These are phyloP conservation scores for Ascobolus immersus DNA, from an alignment of 495 filamentous ascomycete genomes.

Conservation along the genomic window DNA sequence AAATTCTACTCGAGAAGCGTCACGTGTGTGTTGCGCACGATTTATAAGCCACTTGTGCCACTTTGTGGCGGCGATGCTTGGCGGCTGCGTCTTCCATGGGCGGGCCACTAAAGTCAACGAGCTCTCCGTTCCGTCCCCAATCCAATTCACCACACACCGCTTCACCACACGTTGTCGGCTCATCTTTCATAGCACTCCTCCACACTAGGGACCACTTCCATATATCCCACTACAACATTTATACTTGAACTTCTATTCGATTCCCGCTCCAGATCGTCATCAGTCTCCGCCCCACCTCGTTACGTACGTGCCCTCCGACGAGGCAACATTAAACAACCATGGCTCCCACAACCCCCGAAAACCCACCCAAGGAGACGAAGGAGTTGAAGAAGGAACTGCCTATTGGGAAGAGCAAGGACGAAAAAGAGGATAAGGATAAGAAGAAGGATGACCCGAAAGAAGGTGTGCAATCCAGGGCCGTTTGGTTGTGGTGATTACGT, in stretches of 20 bases:
- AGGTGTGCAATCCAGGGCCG: slow-evolving; percentile 19
- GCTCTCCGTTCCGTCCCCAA: slow-evolving; percentile 1
- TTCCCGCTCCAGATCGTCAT: background rate
- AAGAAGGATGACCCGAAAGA: slow-evolving; percentile 24
- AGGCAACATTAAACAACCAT: slow-evolving; percentile 46
- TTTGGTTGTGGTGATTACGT: slow-evolving; percentile 9
- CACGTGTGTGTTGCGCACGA: too few relatives aligned
- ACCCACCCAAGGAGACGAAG: slow-evolving; percentile 32
- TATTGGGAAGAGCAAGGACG: slow-evolving; percentile 50
- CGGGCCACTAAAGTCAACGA: too few relatives aligned
- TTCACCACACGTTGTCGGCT: slow-evolving; percentile 4
- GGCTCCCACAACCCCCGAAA: slow-evolving; percentile 66
- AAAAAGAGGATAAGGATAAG: slow-evolving; percentile 26
- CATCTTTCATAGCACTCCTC: slow-evolving; percentile 4
- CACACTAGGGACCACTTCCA: background rate
- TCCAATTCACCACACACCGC: slow-evolving; percentile 7
- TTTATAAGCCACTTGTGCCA: too few relatives aligned
- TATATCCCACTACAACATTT: slow-evolving; percentile 3
- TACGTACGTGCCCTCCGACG: slow-evolving; percentile 62
- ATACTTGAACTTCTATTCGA: background rate
- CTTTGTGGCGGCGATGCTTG: too few relatives aligned
- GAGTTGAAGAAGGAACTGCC: slow-evolving; percentile 37
- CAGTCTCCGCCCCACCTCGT: slow-evolving; percentile 6
- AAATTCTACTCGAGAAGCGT: too few relatives aligned
- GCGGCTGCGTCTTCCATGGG: too few relatives aligned